Evolutionary conservation across 2,329 filamentous ascomycete species (phyloP).

Genomic region (Trichoderma sp.): DNA sequence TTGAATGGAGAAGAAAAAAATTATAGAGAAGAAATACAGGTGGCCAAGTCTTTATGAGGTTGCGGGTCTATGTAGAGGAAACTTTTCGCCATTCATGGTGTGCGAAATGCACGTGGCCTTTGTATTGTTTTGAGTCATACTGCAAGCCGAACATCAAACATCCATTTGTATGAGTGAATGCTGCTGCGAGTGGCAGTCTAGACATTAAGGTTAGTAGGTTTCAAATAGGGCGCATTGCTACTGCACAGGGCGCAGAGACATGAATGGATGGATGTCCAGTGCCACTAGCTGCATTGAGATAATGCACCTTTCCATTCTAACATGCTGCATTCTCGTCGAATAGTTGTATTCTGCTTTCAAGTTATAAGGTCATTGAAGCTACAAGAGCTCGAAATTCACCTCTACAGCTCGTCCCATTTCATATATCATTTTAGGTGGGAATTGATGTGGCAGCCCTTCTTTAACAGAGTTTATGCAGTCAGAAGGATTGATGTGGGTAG

Average conservation of each 20-base stretch:
- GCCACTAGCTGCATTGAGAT: not conserved
- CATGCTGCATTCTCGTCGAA: not conserved
- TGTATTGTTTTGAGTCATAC: not conserved
- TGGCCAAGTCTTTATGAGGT: not conserved
- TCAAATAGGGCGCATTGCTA: not conserved
- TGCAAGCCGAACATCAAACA: not conserved
- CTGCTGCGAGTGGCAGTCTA: not conserved
- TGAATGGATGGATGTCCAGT: not conserved
- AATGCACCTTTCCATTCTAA: not conserved
- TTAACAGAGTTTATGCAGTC: not conserved
- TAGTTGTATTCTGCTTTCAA: not conserved
- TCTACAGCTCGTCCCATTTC: not conserved
- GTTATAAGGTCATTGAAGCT: not conserved
- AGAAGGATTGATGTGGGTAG: not conserved
- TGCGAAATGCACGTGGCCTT: not conserved
- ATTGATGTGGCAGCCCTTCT: not conserved
- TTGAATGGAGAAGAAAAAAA: not conserved
- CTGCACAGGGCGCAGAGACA: not conserved
- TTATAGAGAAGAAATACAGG: not conserved
- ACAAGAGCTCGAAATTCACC: not conserved
- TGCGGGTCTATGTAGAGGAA: not conserved
- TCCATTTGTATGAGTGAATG: not conserved
- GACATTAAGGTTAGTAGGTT: not conserved
- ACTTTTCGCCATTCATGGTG: not conserved
- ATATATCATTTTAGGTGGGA: not conserved